phyloP scores from a whole-genome alignment of 1,139 yeast species.

The Yarrowia galli region DNA sequence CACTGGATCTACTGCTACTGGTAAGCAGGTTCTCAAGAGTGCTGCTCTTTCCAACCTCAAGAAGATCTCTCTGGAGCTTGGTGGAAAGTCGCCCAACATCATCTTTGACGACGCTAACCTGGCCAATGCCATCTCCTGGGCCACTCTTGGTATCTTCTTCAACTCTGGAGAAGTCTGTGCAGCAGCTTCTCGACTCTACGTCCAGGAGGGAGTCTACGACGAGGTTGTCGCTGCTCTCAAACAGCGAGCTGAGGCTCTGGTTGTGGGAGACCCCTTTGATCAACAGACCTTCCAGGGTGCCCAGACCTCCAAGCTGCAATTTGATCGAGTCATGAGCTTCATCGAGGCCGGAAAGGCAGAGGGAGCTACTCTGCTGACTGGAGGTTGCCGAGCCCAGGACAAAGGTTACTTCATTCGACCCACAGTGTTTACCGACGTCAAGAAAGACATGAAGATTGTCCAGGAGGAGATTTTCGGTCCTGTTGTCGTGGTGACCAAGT shows the following conservation, averaged over 20 bases:
- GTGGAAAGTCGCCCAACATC: slow-evolving; percentile 85
- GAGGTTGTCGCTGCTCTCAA: slow-evolving; percentile 63
- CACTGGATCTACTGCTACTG: slow-evolving; percentile 87
- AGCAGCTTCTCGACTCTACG: slow-evolving; percentile 81
- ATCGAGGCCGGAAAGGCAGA: slow-evolving; percentile 75
- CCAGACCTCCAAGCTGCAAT: slow-evolving; percentile 77
- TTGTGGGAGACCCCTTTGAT: slow-evolving; percentile 79
- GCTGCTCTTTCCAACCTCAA: slow-evolving; percentile 74
- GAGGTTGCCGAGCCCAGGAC: slow-evolving; percentile 68
- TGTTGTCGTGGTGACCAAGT: slow-evolving; percentile 76
- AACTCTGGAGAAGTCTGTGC: slow-evolving; percentile 88
- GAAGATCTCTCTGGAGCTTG: slow-evolving; percentile 81
- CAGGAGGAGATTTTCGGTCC: slow-evolving; percentile 91
- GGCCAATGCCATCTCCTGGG: slow-evolving; percentile 63
- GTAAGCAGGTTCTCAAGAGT: slow-evolving; percentile 74
- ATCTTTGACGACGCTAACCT: slow-evolving; percentile 76
- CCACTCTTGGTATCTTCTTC: slow-evolving; percentile 68
- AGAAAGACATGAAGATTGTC: slow-evolving; percentile 69
- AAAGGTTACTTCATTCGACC: slow-evolving; percentile 84
- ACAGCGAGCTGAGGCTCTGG: slow-evolving; percentile 56
- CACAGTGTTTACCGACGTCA: slow-evolving; percentile 76
- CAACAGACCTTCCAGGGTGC: slow-evolving; percentile 81
- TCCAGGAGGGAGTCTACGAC: slow-evolving; percentile 78
- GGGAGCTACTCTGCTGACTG: slow-evolving; percentile 78
- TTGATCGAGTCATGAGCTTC: slow-evolving; percentile 74